phyloP scores from a whole-genome alignment of 768 basidiomycete genomes.

The Tulasnella sp. region DNA sequence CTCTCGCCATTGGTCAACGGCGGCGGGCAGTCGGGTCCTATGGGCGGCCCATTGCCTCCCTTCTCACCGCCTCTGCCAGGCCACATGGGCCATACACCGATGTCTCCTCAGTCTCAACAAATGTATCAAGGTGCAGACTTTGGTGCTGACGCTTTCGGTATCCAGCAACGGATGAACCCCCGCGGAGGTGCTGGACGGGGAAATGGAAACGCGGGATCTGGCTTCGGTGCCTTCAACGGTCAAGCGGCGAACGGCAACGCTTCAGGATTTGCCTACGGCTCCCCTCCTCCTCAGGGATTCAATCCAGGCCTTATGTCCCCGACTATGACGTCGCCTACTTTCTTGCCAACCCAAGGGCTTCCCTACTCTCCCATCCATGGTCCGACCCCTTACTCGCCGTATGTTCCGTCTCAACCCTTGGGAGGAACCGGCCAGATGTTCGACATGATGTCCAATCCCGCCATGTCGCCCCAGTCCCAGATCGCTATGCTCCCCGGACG shows the following conservation, averaged over 20 bases:
- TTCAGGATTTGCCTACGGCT: not conserved
- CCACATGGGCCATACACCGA: not conserved
- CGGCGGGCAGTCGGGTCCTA: not conserved
- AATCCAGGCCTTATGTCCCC: slow-evolving; percentile 5
- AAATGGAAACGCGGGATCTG: not conserved
- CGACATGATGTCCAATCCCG: slow-evolving; percentile 3
- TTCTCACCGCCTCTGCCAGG: not conserved
- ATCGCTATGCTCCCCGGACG: not conserved
- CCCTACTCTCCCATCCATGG: slow-evolving; percentile 1
- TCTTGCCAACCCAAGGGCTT: not conserved
- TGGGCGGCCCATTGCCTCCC: not conserved
- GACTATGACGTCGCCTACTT: slow-evolving; percentile 4
- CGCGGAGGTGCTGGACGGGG: not conserved
- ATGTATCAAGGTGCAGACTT: not conserved
- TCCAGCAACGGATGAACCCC: slow-evolving; percentile 4
- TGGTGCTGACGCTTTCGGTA: not conserved
- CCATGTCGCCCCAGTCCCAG: not conserved
- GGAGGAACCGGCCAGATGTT: not conserved
- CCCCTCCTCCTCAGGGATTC: not conserved
- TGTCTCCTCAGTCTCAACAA: not conserved
- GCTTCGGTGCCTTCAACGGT: not conserved
- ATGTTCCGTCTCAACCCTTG: not conserved
- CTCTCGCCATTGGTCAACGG: not conserved
- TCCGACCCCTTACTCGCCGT: not conserved
- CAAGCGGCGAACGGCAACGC: not conserved